A percentile compares a stretch with the other conserved stretches of the same genome.
These are phyloP conservation scores for Pleurotus sapidus DNA, from an alignment of 768 basidiomycete genomes.

Conservation along the genomic window DNA sequence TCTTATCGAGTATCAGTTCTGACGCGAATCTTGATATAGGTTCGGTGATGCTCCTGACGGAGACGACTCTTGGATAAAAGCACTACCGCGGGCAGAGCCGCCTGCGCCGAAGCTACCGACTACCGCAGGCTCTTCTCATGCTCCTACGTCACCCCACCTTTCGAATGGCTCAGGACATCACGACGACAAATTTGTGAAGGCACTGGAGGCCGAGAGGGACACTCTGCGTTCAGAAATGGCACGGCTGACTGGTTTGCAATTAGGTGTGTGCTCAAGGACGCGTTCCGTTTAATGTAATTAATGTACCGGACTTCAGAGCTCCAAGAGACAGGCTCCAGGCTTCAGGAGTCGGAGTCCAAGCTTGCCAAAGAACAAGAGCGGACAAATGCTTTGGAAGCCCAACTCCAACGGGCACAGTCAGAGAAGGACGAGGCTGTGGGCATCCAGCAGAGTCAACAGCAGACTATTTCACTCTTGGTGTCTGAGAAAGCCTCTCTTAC, in stretches of 20 bases:
- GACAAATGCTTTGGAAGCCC: constrained; percentile 26
- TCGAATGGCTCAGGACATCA: background rate
- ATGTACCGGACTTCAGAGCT: background rate
- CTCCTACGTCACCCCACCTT: constrained; percentile 3
- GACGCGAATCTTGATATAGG: constrained; percentile 13
- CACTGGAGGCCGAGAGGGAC: constrained; percentile 22
- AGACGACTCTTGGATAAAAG: constrained; percentile 59
- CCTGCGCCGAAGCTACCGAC: constrained; percentile 28
- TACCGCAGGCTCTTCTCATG: background rate
- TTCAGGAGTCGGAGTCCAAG: constrained; percentile 26
- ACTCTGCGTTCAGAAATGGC: constrained; percentile 24
- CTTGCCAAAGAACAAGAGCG: constrained; percentile 31
- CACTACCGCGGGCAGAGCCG: constrained; percentile 42
- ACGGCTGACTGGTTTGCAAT: constrained; percentile 26
- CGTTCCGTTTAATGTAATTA: no score
- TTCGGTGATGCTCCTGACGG: constrained; percentile 40
- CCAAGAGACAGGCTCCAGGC: background rate
- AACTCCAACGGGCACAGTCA: constrained; percentile 24
- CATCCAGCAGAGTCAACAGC: constrained; percentile 53
- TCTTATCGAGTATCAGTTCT: background rate
- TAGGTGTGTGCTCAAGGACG: constrained; percentile 18
- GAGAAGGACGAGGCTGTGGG: constrained; percentile 29
- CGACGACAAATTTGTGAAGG: constrained; percentile 12
- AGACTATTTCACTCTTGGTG: constrained; percentile 75
- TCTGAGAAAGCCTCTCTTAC: constrained; percentile 64